A percentile compares a stretch with the other conserved stretches of the same genome.
phyloP scores from a whole-genome alignment of 106 monocot genomes.

The Dendrobium catenatum region DNA sequence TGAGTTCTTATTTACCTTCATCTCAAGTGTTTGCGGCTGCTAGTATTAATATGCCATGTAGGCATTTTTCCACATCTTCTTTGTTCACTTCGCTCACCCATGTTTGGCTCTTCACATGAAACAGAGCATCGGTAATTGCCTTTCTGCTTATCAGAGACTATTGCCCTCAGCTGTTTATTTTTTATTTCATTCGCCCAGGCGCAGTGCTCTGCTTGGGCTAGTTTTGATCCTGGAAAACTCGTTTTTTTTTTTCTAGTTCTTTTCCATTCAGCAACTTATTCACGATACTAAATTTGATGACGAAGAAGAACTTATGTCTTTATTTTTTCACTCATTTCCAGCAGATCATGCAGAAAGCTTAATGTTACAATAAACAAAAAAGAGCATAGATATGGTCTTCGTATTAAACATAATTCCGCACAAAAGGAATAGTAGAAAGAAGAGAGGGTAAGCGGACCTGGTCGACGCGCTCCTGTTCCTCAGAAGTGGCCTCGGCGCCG shows the following conservation, averaged over 20 bases:
- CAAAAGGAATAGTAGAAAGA: not conserved
- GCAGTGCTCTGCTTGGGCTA: no score
- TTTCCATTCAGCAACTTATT: not conserved
- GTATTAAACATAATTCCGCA: not conserved
- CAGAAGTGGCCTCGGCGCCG: slow-evolving; percentile 65
- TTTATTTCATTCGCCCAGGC: no score
- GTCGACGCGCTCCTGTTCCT: slow-evolving; percentile 66
- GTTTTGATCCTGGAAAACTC: no score
- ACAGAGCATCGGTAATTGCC: no score
- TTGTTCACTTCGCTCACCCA: no score
- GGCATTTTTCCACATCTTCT: no score
- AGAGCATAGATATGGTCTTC: not conserved
- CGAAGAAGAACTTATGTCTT: not conserved
- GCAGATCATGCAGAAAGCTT: not conserved
- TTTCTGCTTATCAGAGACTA: no score
- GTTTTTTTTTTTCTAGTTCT: not conserved
- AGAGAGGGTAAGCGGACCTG: slow-evolving; percentile 23
- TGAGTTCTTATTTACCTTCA: no score
- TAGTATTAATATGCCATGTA: no score
- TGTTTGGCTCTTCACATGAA: no score
- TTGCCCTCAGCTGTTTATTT: no score
- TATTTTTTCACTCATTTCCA: not conserved
- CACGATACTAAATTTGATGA: not conserved
- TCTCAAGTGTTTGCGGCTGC: no score
- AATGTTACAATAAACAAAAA: not conserved